Percentiles rank a stretch among this genome's conserved stretches.
Evolutionary conservation across 257 asterid genomes (phyloP).

Genomic region (Sherardia arvensis): DNA sequence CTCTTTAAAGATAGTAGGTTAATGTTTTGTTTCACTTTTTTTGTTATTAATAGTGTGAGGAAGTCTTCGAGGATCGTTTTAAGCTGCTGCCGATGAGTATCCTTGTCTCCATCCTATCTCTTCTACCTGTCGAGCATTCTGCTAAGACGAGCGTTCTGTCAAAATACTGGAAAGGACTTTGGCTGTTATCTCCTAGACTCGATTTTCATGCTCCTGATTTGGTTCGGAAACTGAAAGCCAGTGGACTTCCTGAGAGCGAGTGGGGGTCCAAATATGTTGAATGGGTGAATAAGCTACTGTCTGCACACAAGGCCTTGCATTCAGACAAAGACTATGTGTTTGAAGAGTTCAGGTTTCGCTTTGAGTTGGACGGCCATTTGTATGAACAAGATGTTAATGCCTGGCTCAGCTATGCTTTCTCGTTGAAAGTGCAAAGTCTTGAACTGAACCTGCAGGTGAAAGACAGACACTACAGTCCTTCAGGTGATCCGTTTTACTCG

Average conservation of each 20-base stretch:
- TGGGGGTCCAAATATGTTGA: too few relatives aligned
- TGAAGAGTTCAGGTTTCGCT: neutral
- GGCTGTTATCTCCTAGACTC: neutral
- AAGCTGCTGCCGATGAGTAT: neutral
- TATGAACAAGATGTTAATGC: neutral
- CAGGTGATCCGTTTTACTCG: accelerated
- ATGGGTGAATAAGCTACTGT: too few relatives aligned
- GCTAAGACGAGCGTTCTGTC: neutral
- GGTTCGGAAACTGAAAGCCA: too few relatives aligned
- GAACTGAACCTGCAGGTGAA: neutral
- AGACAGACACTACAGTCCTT: neutral
- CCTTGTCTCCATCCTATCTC: neutral
- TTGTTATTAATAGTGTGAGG: too few relatives aligned
- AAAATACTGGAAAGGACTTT: neutral
- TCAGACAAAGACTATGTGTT: neutral
- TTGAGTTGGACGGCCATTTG: neutral
- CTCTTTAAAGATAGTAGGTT: too few relatives aligned
- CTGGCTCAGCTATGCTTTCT: neutral
- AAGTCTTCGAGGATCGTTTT: neutral
- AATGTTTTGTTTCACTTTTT: too few relatives aligned
- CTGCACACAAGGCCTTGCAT: too few relatives aligned
- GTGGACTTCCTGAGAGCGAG: too few relatives aligned
- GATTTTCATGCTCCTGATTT: too few relatives aligned
- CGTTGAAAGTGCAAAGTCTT: neutral
- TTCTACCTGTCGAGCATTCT: neutral